phyloP scores from a whole-genome alignment of 257 asterid species.

The Knoxia roxburghii region DNA sequence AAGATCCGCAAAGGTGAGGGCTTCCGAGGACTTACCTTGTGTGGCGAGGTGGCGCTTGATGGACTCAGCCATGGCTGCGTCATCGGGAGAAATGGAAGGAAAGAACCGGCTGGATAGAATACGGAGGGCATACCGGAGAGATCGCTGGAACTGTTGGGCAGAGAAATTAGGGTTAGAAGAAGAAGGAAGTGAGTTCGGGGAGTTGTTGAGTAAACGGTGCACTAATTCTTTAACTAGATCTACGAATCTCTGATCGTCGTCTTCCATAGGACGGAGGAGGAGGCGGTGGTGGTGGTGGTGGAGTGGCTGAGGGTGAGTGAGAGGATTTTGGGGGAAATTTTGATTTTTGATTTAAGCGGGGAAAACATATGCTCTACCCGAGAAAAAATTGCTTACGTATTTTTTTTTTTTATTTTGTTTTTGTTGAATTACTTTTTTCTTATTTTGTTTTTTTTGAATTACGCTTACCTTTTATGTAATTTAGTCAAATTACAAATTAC shows the following conservation, averaged over 20 bases:
- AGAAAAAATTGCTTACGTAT: too few relatives aligned
- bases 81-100: constrained; percentile 68
- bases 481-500: too few relatives aligned
- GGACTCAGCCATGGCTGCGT: constrained; percentile 80
- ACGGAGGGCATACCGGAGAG: constrained; percentile 76
- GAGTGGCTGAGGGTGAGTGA: neutral
- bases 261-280: constrained; percentile 48
- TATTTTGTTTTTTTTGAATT: too few relatives aligned
- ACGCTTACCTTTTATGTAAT: too few relatives aligned
- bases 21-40: constrained; percentile 91
- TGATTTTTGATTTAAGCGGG: constrained; percentile 38
- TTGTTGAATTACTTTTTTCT: too few relatives aligned
- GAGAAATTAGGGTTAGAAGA: constrained; percentile 38
- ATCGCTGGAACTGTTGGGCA: constrained; percentile 48
- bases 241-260: constrained; percentile 45
- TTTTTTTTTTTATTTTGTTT: too few relatives aligned
- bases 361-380: too few relatives aligned
- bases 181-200: constrained; percentile 13
- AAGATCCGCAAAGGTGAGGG: constrained; percentile 81
- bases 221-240: constrained; percentile 95
- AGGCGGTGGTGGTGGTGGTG: neutral
- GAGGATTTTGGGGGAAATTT: constrained; percentile 20
- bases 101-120: constrained; percentile 88
- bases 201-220: constrained; percentile 55
- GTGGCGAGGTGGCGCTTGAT: constrained; percentile 89